Base-by-base conservation (phyloP, 768 basidiomycete species). In the Cyclocybe cylindracea region DNA sequence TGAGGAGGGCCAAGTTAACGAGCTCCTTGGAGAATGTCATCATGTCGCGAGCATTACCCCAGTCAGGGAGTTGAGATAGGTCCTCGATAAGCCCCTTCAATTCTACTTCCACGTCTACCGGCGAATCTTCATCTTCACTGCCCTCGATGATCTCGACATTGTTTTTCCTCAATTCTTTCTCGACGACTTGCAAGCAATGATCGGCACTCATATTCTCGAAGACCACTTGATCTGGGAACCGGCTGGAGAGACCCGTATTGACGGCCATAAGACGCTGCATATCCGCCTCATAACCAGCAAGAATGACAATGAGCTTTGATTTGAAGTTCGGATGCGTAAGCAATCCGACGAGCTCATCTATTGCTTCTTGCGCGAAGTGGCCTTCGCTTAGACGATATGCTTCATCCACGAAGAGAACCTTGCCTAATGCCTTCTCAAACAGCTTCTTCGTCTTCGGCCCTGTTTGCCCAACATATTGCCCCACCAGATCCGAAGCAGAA, bases 41-140 rank as follows among this genome's bases (percentile, higher is more conserved):
- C 62, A 87, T 73, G 54, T 88, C 86, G 6, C 85, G 76, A 2
- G 85, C 87, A 44, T 88, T 88, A 10, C 85, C 87, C 87, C 87
- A 88, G 1, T 78, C 78, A 4, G 73, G 69, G 1, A 86, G 65
- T 8, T 52, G 37, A 7, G 79, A 70, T 55, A 86, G 68, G 10
- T 74, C 52, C 6, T 63, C 50, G 48, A 86, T 57, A 8, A 77
- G 19, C 1, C 52, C 56, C n/a, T 66, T 61, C 70, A 85, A 74
- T 39, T 68, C 59, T 9, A 39, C 24, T 24, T 24, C 24, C 24
- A 24, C 24, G 2, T 24, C 24, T 2, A 24, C 24, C 2, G 24
- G 24, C 1, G 24, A 24, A 24, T 24, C 24, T 1, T 24, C 24
- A 24, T 24, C 24, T 24, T 24, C 24, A 24, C 24, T 2, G 2